A percentile compares a stretch with the other conserved stretches of the same genome.
phyloP scores from a whole-genome alignment of 169 alveolate species.

The Cryptosporidium xiaoi region DNA sequence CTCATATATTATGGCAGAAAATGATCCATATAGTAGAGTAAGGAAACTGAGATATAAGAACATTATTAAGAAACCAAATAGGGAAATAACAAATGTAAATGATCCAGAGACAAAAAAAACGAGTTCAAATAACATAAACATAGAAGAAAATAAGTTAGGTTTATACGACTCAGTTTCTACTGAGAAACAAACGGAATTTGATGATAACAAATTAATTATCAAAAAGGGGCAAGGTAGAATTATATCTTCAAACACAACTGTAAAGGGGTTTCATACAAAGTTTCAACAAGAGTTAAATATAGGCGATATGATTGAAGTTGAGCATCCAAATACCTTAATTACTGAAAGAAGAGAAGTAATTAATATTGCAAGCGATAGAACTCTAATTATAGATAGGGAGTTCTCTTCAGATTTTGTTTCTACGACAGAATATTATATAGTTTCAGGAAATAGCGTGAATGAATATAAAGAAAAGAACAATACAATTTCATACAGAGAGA shows the following conservation, averaged over 20 bases:
- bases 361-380: constrained; percentile 71
- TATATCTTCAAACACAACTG: constrained; percentile 63
- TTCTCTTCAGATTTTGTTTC: constrained; percentile 76
- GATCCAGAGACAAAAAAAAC: neutral
- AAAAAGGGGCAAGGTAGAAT: constrained; percentile 77
- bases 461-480: neutral
- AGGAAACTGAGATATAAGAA: constrained; percentile 14
- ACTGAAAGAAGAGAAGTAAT: constrained; percentile 63
- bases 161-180: neutral
- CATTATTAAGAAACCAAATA: too few relatives aligned
- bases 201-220: neutral
- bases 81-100: too few relatives aligned
- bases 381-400: constrained; percentile 66
- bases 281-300: constrained; percentile 75
- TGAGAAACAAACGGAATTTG: neutral
- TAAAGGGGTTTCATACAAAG: constrained; percentile 80
- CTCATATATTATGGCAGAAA: neutral
- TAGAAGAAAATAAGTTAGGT: neutral
- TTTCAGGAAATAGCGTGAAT: constrained; percentile 15
- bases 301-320: constrained; percentile 75
- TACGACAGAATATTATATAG: constrained; percentile 73
- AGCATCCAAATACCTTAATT: constrained; percentile 76
- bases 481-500: constrained; percentile 76
- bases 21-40: constrained; percentile 31
- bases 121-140: neutral